Base-by-base conservation (phyloP, 768 basidiomycete species). In the Leccinum boreale region DNA sequence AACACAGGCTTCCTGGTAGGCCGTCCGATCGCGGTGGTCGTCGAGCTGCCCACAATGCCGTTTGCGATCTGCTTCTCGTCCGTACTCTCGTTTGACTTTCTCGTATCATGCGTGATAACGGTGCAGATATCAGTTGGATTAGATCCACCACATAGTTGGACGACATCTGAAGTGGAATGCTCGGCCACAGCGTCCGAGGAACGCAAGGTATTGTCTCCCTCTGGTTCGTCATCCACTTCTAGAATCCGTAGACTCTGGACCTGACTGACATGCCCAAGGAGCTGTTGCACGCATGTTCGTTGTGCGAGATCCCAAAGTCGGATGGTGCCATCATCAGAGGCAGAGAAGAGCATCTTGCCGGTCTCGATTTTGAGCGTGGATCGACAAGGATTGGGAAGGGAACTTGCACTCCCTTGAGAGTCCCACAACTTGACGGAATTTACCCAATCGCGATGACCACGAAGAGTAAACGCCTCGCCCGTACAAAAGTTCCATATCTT, bases 301-400 rank as follows among this genome's bases (percentile, higher is more conserved):
- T 77, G 76, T 26, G 82, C 85, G 45, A 99, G 81, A 73, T 98
- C 96, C 97, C 96, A 99, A 5, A 99, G 82, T 58, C 87, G 87
- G 72, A 98, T 92, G 3, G 89, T 86, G 26, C 90, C 90, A 70
- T 98, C 97, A 69, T 98, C 97, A 8, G 93, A 94, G 3, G 93
- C 93, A 8, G 94, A 97, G 77, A 99, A 97, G 26, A 99, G 80
- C 90, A 98, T 94, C 76, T 97, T 95, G 52, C 94, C 92, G 15
- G 85, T 80, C 56, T 87, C 82, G 58, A 92, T 87, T 52, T 82
- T 78, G 46, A 80, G 80, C 17, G 74, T 71, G 55, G 68, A 74
- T 63, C 45, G 73, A 70, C 55, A 65, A 21, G 58, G 55, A 57
- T 62, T 61, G 42, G 58, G 11, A 29, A 58, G 49, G 12, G 59